Conservation (phyloP, 768 basidiomycete species). For the Amanita molliuscula region DNA sequence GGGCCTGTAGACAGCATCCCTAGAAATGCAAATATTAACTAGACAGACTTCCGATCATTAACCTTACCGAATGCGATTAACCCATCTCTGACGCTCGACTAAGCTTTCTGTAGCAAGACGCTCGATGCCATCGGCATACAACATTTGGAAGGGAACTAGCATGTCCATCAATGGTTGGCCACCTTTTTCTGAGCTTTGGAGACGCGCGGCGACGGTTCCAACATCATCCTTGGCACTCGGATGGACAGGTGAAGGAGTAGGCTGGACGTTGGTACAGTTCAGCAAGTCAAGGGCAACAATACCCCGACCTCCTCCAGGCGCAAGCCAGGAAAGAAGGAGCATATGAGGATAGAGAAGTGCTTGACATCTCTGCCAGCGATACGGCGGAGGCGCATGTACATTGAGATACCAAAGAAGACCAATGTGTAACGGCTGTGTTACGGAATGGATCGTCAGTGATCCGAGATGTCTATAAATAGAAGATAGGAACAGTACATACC, state of each 20-base stretch:
- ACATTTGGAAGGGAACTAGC: conserved; percentile 83
- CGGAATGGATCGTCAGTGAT: conserved; percentile 12
- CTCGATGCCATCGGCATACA: conserved; percentile 87
- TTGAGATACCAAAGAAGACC: conserved; percentile 89
- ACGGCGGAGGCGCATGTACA: conserved; percentile 74
- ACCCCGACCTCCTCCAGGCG: conserved; percentile 72
- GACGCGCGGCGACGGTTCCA: conserved; percentile 71
- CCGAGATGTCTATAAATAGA: conserved; percentile 1
- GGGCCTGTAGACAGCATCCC: conserved; percentile 71
- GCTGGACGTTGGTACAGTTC: conserved; percentile 80
- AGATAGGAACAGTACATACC: conserved; percentile 27
- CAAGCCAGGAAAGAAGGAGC: conserved; percentile 80
- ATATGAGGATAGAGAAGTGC: conserved; percentile 77
- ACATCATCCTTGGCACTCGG: conserved; percentile 78
- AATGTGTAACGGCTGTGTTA: conserved; percentile 70
- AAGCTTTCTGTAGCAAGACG: conserved; percentile 83
- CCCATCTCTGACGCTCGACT: conserved; percentile 82
- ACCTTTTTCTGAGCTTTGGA: conserved; percentile 41
- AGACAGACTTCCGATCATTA: conserved; percentile 8
- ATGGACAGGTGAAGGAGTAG: conserved; percentile 73
- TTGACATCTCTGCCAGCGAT: conserved; percentile 73
- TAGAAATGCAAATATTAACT: conserved; percentile 17
- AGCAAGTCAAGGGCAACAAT: conserved; percentile 80
- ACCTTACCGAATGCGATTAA: conserved; percentile 76
- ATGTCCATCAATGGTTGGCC: conserved; percentile 52